A percentile compares a stretch with the other conserved stretches of the same genome.
These are phyloP conservation scores for Lactarius deliciosus DNA, from an alignment of 768 basidiomycete genomes.

Conservation along the genomic window DNA sequence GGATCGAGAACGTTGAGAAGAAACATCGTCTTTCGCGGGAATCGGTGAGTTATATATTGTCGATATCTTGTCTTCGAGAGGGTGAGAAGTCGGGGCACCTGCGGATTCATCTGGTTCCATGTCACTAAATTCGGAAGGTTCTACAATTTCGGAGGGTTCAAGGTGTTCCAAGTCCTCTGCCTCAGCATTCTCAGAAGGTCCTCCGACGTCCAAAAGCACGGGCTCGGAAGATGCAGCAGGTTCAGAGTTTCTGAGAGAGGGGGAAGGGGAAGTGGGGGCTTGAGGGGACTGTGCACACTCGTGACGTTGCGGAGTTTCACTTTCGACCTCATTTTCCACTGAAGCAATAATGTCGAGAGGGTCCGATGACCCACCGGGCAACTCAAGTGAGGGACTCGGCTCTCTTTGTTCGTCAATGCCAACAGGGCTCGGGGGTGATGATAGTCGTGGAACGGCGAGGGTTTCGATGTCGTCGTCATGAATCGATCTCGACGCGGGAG, in stretches of 20 bases:
- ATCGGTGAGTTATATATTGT: background rate
- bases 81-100: background rate
- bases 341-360: slow-evolving; percentile 24
- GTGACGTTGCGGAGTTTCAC: slow-evolving; percentile 2
- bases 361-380: slow-evolving; percentile 14
- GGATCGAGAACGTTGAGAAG: slow-evolving; percentile 7
- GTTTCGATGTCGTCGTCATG: slow-evolving; percentile 6
- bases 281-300: background rate
- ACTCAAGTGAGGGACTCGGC: slow-evolving; percentile 6
- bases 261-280: background rate
- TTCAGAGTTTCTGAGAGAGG: background rate
- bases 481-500: background rate
- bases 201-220: background rate
- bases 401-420: slow-evolving; percentile 12
- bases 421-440: slow-evolving; percentile 18
- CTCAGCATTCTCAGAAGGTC: slow-evolving; percentile 5
- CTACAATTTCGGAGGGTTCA: slow-evolving; percentile 9
- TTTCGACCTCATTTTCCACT: slow-evolving; percentile 12
- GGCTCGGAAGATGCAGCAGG: slow-evolving; percentile 1
- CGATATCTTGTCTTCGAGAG: slow-evolving; percentile 12
- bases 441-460: slow-evolving; percentile 3
- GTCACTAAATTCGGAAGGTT: slow-evolving; percentile 12
- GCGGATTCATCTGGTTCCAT: background rate
- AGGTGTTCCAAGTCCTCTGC: slow-evolving; percentile 6
- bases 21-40: slow-evolving; percentile 1